Evolutionary conservation across 1,284 basidiomycete species (phyloP).

Genomic region (Ustilago esculenta): DNA sequence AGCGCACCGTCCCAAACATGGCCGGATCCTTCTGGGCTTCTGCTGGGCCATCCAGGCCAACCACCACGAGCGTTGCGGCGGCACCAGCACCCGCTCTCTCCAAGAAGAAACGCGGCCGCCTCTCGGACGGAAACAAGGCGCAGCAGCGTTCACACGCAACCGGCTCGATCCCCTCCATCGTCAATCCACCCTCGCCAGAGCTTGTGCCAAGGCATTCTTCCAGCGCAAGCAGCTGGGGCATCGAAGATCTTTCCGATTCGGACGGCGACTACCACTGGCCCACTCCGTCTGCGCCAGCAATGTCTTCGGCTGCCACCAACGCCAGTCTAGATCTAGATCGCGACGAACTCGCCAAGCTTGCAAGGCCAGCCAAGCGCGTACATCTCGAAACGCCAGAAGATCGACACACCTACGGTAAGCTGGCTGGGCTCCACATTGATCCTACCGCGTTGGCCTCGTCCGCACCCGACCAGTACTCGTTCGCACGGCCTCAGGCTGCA

Average conservation of each 20-base stretch:
- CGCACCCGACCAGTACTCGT: constrained; percentile 5
- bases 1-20: background rate
- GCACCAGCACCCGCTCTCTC: constrained; percentile 1
- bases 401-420: constrained; percentile 37
- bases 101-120: constrained; percentile 40
- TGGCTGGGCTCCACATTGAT: constrained; percentile 43
- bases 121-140: constrained; percentile 14
- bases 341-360: constrained; percentile 38
- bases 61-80: constrained; percentile 22
- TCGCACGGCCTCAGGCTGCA: constrained; percentile 2
- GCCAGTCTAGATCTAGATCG: constrained; percentile 24
- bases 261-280: constrained; percentile 46
- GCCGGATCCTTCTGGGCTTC: constrained; percentile 27
- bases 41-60: constrained; percentile 28
- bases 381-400: constrained; percentile 42
- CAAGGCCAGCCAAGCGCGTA: constrained; percentile 28
- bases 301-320: background rate
- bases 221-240: constrained; percentile 47
- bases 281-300: background rate
- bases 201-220: constrained; percentile 40
- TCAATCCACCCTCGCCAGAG: constrained; percentile 35
- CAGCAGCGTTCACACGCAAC: too few relatives aligned
- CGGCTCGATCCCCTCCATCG: constrained; percentile 28
- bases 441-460: constrained; percentile 5
- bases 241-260: constrained; percentile 42